Base-by-base conservation (phyloP, 441 rosid species). In the Flueggea neowawraea region DNA sequence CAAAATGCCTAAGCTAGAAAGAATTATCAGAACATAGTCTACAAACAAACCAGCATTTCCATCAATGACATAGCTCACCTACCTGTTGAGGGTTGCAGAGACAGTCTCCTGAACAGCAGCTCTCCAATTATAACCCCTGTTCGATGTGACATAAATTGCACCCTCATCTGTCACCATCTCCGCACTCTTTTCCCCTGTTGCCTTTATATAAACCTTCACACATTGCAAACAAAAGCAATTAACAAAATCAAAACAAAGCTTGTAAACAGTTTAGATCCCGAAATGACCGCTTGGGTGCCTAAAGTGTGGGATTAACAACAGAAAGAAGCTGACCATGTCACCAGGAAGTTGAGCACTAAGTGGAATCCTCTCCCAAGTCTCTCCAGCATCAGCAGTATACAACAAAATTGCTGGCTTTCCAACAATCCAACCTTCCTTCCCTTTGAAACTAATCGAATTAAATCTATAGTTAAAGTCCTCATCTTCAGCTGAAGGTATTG, bases 61-160 rank as follows among this genome's bases (percentile, higher is more conserved):
- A 22, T 22, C 2, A 22, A 22, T 22, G 31, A 52, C 53, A 16
- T 16, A 62, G 63, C 52, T 51, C 11, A 85, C 92, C 90, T 84
- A 94, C 98, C 98, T 90, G 73, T 94, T 94, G 58, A 90, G 93
- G 31, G 98, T 94, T 61, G 98, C 96, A n/a, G 96, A 94, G 12
- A 90, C 96, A 43, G 93, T 85, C 78, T 94, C 98, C 69, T 94
- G 96, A 68, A 90, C 89, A 44, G 95, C 95, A 58, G 98, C 97
- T 75, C 72, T 94, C 98, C 96, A 87, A 73, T 94, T 94, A 69
- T 87, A 90, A 17, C 98, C 97, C 70, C 69, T 82, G 71, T 90
- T 94, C 9, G 98, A 82, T 44, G 98, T 94, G 73, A 85, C 63
- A 78, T 90, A 94, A 31, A 90, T 94, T 60, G 98, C 97, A 70